Base-by-base conservation (phyloP, 2,329 filamentous ascomycete species). In the Trichoderma citrinoviride region DNA sequence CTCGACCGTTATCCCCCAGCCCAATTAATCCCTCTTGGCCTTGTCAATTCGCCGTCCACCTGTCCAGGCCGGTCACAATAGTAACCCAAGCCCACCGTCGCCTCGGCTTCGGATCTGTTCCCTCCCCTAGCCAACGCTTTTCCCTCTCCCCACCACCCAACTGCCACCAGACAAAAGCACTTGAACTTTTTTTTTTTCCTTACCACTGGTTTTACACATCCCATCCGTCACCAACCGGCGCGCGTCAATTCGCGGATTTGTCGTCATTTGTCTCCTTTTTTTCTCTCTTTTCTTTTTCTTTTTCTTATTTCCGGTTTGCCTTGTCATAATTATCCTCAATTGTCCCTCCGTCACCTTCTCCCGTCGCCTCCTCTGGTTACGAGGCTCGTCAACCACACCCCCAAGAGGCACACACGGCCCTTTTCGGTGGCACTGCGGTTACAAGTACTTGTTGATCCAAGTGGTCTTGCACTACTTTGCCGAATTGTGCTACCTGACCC, bases 401-500 rank as follows among this genome's bases (percentile, higher is more conserved):
- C 46, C 57, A 53, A 41, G 43, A 37, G 29, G 23, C 58, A 55
- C n/a, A 33, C 52, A 63, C 64, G 58, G 29, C 54, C 41, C 44
- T 25, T 50, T 53, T 64, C 46, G 64, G 60, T 66, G 46, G 21
- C 64, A 64, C 64, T 46, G 44, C 61, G 53, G 50, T 63, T 63
- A 25, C 61, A 60, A 56, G 61, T 50, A 62, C 50, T 52, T 65
- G 49, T 65, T 66, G 60, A 58, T 52, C 52, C 60, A 63, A 64
- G 64, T 56, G 60, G 64, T 56, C 58, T 65, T 62, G 64, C 64
- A 61, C 64, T 62, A 65, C 64, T 53, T 56, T 61, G 46, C 57
- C 68, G 68, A 68, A 65, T 56, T 67, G 70, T 70, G 68, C 67
- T 41, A 68, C 67, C 66, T 67, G 67, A 66, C 69, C 68, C 67